These are phyloP conservation scores for Cutaneotrichosporon mucoides DNA, from an alignment of 1,284 basidiomycete species.

Conservation along the genomic window DNA sequence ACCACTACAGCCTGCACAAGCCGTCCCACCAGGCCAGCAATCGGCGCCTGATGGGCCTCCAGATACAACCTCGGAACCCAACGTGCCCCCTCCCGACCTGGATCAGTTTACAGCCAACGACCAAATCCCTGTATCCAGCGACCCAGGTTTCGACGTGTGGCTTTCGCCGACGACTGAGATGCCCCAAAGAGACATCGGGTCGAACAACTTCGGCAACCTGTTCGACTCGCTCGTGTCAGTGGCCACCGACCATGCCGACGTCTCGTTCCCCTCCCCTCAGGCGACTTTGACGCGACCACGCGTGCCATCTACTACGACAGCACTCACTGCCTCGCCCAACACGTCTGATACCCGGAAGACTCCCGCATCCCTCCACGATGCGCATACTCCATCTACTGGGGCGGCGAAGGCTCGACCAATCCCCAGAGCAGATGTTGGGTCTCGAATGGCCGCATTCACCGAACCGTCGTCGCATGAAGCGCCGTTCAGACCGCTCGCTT, in stretches of 20 bases:
- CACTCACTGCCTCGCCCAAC: too few relatives aligned
- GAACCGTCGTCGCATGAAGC: constrained; percentile 24
- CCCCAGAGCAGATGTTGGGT: constrained; percentile 10
- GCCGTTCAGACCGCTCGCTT: constrained; percentile 19
- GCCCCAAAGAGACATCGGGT: background rate
- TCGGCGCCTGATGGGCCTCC: too few relatives aligned
- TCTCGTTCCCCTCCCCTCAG: background rate
- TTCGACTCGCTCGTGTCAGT: constrained; percentile 5
- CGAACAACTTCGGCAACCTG: background rate
- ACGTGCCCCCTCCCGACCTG: too few relatives aligned
- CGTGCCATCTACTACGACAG: too few relatives aligned
- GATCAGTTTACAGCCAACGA: too few relatives aligned
- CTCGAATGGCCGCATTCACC: constrained; percentile 25
- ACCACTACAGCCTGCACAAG: too few relatives aligned
- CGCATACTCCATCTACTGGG: background rate
- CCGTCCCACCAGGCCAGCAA: too few relatives aligned
- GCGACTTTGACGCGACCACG: too few relatives aligned
- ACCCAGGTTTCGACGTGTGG: too few relatives aligned
- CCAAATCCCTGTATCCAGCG: too few relatives aligned
- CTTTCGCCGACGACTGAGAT: too few relatives aligned
- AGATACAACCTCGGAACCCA: too few relatives aligned
- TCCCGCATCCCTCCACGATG: background rate
- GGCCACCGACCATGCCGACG: constrained; percentile 1
- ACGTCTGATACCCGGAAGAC: background rate
- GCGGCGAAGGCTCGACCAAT: constrained; percentile 20